Evolutionary conservation across 169 alveolate species (phyloP).

Genomic region (Plasmodium cynomolgi): DNA sequence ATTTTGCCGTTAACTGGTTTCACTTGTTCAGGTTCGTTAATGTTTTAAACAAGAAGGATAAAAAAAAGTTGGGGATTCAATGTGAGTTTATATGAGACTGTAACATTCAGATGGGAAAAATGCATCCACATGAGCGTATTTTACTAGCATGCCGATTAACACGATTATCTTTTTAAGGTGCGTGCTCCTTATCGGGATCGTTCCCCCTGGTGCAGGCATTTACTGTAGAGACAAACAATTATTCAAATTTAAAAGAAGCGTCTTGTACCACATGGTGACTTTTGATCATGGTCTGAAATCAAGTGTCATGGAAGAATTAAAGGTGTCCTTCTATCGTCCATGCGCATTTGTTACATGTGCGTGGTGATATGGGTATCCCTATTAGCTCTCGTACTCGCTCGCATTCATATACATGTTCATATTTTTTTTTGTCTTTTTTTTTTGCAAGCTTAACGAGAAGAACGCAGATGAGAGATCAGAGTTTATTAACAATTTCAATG

Average conservation of each 20-base stretch:
- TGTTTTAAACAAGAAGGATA: conserved; percentile 62
- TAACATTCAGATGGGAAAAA: neutral
- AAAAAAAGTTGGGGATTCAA: conserved; percentile 57
- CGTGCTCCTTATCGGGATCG: neutral
- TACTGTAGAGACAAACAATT: conserved; percentile 68
- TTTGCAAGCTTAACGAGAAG: conserved; percentile 35
- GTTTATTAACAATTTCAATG: conserved; percentile 57
- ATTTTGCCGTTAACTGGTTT: conserved; percentile 1
- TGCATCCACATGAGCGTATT: neutral
- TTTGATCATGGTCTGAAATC: conserved; percentile 62
- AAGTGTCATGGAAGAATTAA: conserved; percentile 52
- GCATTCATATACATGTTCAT: neutral
- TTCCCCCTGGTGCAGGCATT: conserved; percentile 33
- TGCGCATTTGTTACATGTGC: neutral
- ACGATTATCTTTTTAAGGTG: neutral
- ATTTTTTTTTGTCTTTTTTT: neutral
- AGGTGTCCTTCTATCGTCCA: conserved; percentile 8
- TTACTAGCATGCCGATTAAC: neutral
- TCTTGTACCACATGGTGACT: conserved; percentile 61
- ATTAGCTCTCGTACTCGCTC: neutral
- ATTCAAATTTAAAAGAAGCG: conserved; percentile 56
- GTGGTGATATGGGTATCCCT: neutral
- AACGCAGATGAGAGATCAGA: conserved; percentile 32
- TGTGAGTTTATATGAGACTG: conserved; percentile 26
- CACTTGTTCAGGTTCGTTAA: conserved; percentile 33